phyloP scores from a whole-genome alignment of 2,329 filamentous ascomycete genomes.

The Tolypocladium tropicale region DNA sequence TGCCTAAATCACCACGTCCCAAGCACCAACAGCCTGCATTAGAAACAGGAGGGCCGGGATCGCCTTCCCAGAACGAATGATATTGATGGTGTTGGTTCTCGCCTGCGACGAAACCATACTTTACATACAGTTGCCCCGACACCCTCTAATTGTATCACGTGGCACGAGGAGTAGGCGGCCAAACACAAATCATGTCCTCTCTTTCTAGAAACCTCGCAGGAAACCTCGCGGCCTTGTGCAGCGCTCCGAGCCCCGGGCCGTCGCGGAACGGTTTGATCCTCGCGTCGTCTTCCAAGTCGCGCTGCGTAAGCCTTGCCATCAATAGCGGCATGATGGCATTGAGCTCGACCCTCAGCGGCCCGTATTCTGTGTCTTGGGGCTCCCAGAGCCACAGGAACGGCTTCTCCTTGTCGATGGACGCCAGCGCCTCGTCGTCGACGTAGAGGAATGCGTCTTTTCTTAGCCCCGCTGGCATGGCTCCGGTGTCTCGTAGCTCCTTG shows the following conservation, averaged over 20 bases:
- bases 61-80: too few relatives aligned
- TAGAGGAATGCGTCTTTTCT: constrained; percentile 1
- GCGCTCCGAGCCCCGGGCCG: not conserved
- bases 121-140: not conserved
- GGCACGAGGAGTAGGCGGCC: not conserved
- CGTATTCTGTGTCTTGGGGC: not conserved
- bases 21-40: too few relatives aligned
- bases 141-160: not conserved
- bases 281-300: not conserved
- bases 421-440: not conserved
- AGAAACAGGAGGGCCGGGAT: too few relatives aligned
- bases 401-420: not conserved
- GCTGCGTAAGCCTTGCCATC: constrained; percentile 1
- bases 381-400: constrained; percentile 1
- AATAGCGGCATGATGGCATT: not conserved
- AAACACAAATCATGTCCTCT: not conserved
- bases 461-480: not conserved
- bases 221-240: not conserved
- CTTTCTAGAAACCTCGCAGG: not conserved
- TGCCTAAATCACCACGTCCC: too few relatives aligned
- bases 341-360: constrained; percentile 1
- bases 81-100: too few relatives aligned
- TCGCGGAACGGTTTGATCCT: constrained; percentile 1
- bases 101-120: not conserved
- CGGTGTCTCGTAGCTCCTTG: not conserved